A percentile compares a stretch with the other conserved stretches of the same genome.
phyloP scores from a whole-genome alignment of 2,329 filamentous ascomycete genomes.

The Scedosporium apiospermum region DNA sequence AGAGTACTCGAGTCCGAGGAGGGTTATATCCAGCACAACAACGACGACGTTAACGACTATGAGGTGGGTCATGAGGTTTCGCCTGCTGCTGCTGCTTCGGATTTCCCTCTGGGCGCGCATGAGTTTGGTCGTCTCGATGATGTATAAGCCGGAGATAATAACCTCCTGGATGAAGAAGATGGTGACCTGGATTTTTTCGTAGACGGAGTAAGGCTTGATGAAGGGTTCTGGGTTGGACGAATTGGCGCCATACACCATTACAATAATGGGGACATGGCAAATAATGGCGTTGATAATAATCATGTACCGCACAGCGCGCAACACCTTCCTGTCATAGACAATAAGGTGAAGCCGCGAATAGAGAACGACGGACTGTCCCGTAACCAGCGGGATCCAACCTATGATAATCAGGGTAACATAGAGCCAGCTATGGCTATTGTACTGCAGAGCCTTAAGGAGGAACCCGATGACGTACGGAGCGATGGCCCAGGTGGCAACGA shows the following conservation, averaged over 20 bases:
- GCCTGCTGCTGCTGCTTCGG: constrained; percentile 10
- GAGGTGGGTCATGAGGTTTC: constrained; percentile 25
- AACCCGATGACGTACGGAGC: constrained; percentile 33
- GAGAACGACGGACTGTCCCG: constrained; percentile 50
- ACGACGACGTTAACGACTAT: constrained; percentile 36
- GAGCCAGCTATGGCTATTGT: constrained; percentile 9
- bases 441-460: constrained; percentile 19
- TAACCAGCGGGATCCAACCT: constrained; percentile 40
- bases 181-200: constrained; percentile 47
- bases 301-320: constrained; percentile 43
- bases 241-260: constrained; percentile 45
- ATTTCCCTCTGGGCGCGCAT: constrained; percentile 30
- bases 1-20: constrained; percentile 22
- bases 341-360: constrained; percentile 55
- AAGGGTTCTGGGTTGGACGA: constrained; percentile 16
- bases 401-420: constrained; percentile 14
- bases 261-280: constrained; percentile 41
- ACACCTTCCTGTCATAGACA: constrained; percentile 34
- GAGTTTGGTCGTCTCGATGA: constrained; percentile 40
- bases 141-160: constrained; percentile 43
- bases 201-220: constrained; percentile 26
- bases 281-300: constrained; percentile 47
- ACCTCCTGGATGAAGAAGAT: constrained; percentile 47
- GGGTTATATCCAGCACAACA: constrained; percentile 31
- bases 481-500: constrained; percentile 24